These are phyloP conservation scores for Kodamaea leandrae DNA, from an alignment of 805 yeast genomes.

Conservation along the genomic window DNA sequence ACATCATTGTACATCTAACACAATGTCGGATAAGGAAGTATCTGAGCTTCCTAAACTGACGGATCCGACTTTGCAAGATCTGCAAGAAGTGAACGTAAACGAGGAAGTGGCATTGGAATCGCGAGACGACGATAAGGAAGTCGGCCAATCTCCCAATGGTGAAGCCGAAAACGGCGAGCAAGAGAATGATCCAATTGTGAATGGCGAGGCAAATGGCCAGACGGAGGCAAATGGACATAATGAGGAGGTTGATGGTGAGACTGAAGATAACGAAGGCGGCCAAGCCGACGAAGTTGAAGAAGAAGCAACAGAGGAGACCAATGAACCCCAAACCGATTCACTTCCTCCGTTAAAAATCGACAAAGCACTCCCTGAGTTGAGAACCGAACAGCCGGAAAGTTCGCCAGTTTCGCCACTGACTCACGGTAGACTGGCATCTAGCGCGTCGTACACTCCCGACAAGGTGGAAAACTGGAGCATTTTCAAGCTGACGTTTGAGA, in stretches of 20 bases:
- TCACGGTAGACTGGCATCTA: slow-evolving; percentile 5
- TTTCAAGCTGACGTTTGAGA: slow-evolving; percentile 56
- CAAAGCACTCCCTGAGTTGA: not conserved
- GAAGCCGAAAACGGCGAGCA: not conserved
- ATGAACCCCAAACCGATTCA: not conserved
- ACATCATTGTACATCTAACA: not conserved
- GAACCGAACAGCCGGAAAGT: not conserved
- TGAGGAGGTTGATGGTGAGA: not conserved
- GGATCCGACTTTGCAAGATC: not conserved
- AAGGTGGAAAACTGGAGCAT: slow-evolving; percentile 23
- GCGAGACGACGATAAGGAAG: not conserved
- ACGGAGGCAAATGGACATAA: slow-evolving; percentile 1
- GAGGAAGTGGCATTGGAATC: not conserved
- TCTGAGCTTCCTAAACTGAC: not conserved
- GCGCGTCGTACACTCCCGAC: slow-evolving; percentile 1
- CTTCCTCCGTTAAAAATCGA: not conserved
- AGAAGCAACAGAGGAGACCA: not conserved
- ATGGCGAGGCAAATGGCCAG: not conserved
- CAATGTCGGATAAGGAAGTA: slow-evolving; percentile 2
- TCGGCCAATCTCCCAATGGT: not conserved
- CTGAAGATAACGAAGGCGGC: not conserved
- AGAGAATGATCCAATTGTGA: not conserved
- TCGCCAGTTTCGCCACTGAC: not conserved
- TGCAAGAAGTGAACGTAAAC: not conserved
- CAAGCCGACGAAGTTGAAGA: not conserved